Evolutionary conservation across 257 asterid genomes (phyloP), one percentile per base, ranked within the genome.

Genomic region (Salvia splendens): DNA sequence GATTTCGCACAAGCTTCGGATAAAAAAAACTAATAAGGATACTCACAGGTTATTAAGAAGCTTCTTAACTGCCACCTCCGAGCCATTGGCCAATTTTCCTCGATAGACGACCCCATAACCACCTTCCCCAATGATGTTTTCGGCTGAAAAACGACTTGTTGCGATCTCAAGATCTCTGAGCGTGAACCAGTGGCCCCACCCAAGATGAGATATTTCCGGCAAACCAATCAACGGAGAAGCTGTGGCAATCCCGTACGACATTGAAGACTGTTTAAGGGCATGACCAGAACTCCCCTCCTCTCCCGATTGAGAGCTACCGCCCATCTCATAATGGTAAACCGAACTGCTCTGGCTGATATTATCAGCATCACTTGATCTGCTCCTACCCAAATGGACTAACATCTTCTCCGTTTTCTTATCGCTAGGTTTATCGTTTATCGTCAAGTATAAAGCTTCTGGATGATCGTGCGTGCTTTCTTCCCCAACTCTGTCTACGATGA

Each of bases 121-220:
- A 67, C 98, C 97, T 80, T 92, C 97, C 20, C 98, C 98, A 47
- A 92, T 51, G 68, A 89, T 82, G 75, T 80, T 71, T 73, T 87
- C 95, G 0, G 83, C 54, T 5, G 94, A 77, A 76, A 92, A 92
- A 33, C 97, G 87, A 48, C 60, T 86, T 0, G 98, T 92, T 12
- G 98, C 98, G 61, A 80, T 73, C 57, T 89, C 95, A 38, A 92
- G 96, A 77, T 92, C 98, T 69, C 98, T 75, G 45, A 92, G 97
- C 0, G 97, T 89, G 85, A 92, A 92, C 98, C 98, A 92, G 69
- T 92, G 98, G 61, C 98, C 98, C 98, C 98, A 92, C 11, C 98
- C 98, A 65, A 92, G 93, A 73, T 92, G 98, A 45, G 98, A 92
- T 42, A 80, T 55, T 72, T 92, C 98, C 0, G 97, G 97, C 86